Evolutionary conservation across 164 flowering plant species (phyloP).

Genomic region (Tetracentron sinense): DNA sequence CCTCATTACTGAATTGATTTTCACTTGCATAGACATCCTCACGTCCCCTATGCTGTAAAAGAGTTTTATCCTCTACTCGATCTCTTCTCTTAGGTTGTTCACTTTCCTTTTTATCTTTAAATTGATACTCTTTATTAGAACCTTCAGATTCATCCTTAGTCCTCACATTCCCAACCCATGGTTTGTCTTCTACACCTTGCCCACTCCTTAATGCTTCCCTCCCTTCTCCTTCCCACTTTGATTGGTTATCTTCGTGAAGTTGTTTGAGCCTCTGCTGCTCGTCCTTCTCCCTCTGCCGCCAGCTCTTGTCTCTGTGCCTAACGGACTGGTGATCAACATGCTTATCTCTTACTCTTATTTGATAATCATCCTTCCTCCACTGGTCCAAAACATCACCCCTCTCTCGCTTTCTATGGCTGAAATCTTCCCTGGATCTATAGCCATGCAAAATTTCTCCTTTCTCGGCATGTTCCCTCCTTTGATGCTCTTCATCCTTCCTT

Average conservation of each 20-base stretch:
- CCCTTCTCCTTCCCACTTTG: slow-evolving; percentile 58
- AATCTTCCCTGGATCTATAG: slow-evolving; percentile 46
- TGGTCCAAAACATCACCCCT: too few relatives aligned
- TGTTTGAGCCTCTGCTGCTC: slow-evolving; percentile 54
- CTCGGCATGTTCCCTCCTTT: slow-evolving; percentile 55
- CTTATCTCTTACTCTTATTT: slow-evolving; percentile 49
- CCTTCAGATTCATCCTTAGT: slow-evolving; percentile 57
- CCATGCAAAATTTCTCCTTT: slow-evolving; percentile 55
- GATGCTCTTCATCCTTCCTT: slow-evolving; percentile 69
- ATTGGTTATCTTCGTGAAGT: slow-evolving; percentile 48
- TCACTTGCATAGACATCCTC: slow-evolving; percentile 61
- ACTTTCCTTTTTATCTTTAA: slow-evolving; percentile 48
- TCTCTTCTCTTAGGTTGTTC: slow-evolving; percentile 66
- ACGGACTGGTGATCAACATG: slow-evolving; percentile 51
- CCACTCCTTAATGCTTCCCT: slow-evolving; percentile 46
- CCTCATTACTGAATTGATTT: slow-evolving; percentile 42
- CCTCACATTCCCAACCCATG: slow-evolving; percentile 48
- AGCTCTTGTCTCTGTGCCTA: slow-evolving; percentile 65
- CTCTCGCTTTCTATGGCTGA: slow-evolving; percentile 65
- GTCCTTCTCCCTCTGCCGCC: slow-evolving; percentile 63
- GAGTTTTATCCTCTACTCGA: slow-evolving; percentile 48
- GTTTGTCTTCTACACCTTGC: slow-evolving; percentile 57
- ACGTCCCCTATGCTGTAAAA: slow-evolving; percentile 54
- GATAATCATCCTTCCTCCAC: too few relatives aligned
- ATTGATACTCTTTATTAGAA: slow-evolving; percentile 54